Evolutionary conservation across 129 eudicot species (phyloP).

Genomic region (Artemisia annua): DNA sequence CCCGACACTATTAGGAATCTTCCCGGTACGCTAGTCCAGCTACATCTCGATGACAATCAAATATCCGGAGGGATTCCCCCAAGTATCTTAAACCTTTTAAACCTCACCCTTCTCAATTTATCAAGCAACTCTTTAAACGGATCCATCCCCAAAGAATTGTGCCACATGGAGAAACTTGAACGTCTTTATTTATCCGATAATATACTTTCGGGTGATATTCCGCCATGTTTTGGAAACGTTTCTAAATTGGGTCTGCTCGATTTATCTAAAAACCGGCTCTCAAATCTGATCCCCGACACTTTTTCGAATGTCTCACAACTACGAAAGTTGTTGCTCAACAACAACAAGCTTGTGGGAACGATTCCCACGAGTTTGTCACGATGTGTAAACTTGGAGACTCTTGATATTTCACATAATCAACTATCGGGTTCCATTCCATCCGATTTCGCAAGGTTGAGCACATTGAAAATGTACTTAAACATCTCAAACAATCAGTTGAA

Average conservation of each 20-base stretch:
- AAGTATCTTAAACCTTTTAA: slow-evolving; percentile 55
- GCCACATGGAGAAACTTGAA: slow-evolving; percentile 59
- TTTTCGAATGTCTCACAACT: slow-evolving; percentile 68
- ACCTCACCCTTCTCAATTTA: slow-evolving; percentile 74
- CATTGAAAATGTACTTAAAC: slow-evolving; percentile 76
- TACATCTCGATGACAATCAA: slow-evolving; percentile 66
- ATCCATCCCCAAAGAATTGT: slow-evolving; percentile 51
- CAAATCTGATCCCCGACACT: slow-evolving; percentile 62
- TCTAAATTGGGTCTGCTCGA: slow-evolving; percentile 79
- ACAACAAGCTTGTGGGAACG: slow-evolving; percentile 56
- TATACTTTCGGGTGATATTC: slow-evolving; percentile 69
- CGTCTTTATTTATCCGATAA: slow-evolving; percentile 66
- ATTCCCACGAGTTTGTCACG: slow-evolving; percentile 69
- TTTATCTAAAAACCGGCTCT: slow-evolving; percentile 62
- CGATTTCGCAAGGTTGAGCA: slow-evolving; percentile 73
- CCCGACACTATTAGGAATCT: slow-evolving; percentile 64
- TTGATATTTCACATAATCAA: slow-evolving; percentile 72
- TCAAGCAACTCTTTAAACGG: slow-evolving; percentile 61
- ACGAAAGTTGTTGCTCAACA: slow-evolving; percentile 59
- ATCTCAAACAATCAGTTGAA: slow-evolving; percentile 56
- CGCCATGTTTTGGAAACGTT: slow-evolving; percentile 51
- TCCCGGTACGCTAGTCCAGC: slow-evolving; percentile 49
- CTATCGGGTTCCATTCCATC: slow-evolving; percentile 62
- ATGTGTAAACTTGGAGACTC: slow-evolving; percentile 76
- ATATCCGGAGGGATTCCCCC: slow-evolving; percentile 73